Evolutionary conservation across 768 basidiomycete species (phyloP).

Genomic region (Gloeopeniophorella convolvens): DNA sequence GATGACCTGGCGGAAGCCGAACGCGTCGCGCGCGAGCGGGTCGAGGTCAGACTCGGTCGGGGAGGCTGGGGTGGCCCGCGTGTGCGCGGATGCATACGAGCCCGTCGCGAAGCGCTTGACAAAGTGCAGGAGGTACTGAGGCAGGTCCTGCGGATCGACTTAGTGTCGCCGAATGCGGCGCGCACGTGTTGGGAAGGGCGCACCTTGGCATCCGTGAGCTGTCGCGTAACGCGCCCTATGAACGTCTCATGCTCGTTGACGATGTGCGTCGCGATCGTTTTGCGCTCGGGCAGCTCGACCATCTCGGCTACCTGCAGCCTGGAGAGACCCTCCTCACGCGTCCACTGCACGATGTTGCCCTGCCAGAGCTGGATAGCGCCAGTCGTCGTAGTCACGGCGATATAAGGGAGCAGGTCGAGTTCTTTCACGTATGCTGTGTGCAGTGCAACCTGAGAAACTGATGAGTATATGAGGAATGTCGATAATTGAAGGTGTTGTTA

Average conservation of each 20-base stretch:
- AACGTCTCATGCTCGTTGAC: conserved; percentile 41
- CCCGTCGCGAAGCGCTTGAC: conserved; percentile 64
- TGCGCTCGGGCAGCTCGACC: conserved; percentile 68
- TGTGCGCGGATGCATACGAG: conserved; percentile 48
- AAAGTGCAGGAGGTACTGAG: conserved; percentile 61
- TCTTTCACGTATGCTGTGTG: conserved; percentile 40
- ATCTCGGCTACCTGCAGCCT: conserved; percentile 58
- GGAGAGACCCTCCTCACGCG: conserved; percentile 73
- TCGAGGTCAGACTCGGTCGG: conserved; percentile 31
- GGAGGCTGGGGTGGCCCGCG: conserved; percentile 27
- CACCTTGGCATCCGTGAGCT: conserved; percentile 56
- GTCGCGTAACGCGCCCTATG: conserved; percentile 44
- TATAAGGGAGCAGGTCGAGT: conserved; percentile 32
- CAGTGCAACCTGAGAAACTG: conserved; percentile 40
- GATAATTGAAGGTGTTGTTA: no score
- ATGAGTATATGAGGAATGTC: background rate
- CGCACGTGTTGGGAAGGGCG: background rate
- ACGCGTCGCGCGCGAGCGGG: conserved; percentile 58
- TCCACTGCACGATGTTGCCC: conserved; percentile 57
- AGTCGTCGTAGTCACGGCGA: conserved; percentile 63
- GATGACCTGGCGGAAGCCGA: conserved; percentile 83
- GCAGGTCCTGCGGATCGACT: conserved; percentile 47
- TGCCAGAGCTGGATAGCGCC: conserved; percentile 76
- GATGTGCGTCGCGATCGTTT: conserved; percentile 31
- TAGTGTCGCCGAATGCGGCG: background rate